Base-by-base conservation (phyloP, 495 filamentous ascomycete species). In the Pyrenopolyporus hunteri region DNA sequence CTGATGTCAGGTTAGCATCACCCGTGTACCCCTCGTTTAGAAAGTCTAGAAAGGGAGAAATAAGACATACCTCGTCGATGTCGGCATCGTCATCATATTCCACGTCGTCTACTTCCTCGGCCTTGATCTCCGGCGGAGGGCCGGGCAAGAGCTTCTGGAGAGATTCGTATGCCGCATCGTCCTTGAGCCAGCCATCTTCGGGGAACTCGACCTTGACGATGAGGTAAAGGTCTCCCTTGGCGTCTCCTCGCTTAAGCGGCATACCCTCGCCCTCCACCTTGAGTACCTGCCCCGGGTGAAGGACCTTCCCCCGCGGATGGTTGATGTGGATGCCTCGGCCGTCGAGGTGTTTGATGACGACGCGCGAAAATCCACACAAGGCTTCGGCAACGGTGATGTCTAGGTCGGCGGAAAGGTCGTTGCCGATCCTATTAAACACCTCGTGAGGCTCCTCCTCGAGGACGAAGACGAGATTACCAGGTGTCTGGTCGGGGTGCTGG, bases 321-420 rank as follows among this genome's bases (percentile, higher is more conserved):
- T 83, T 81, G 40, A 98, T 75, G 51, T 89, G 83, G 51, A 98
- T 95, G 17, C 95, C 94, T 49, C 94, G 83, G 10, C 93, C 94
- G 67, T 98, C 94, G 3, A 98, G 86, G 71, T 98, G 94, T 65
- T 91, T 93, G 57, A 98, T 46, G 8, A 97, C 91, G 9, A 96
- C 90, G 32, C 92, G 88, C 13, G 89, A 89, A 77, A 98, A 97
- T 6, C 95, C 94, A 28, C 83, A 87, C 47, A 98, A 74, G 9
- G 93, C 87, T 70, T 98, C 94, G 23, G 86, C 85, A 23, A 98
- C 78, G 16, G 89, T 90, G 64, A 98, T 78, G 8, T 88, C 82
- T 9, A 98, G 76, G 33, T 87, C 82, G 9, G 94, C 90, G 0
- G 83, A 87, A 29, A 98, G 81, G 71, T 98, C 92, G 36, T 89